Evolutionary conservation across 345 rosid species (phyloP).

Genomic region (Syzygium grande): DNA sequence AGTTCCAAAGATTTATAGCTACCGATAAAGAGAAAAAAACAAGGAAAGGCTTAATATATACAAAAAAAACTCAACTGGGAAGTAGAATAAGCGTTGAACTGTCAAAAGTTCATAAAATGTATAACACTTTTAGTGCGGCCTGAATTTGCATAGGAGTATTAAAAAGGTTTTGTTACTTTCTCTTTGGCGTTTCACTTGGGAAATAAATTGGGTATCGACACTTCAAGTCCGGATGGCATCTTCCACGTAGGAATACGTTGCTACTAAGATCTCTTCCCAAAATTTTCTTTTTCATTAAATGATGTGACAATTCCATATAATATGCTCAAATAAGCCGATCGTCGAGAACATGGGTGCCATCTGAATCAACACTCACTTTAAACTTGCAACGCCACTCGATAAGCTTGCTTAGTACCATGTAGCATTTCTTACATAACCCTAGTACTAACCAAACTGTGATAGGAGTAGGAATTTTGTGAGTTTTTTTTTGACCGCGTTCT

Average conservation of each 20-base stretch:
- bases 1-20: background rate
- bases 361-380: background rate
- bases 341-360: background rate
- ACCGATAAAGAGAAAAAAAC: background rate
- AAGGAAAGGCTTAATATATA: background rate
- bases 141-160: background rate
- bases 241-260: background rate
- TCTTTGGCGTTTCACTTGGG: background rate
- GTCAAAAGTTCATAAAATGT: background rate
- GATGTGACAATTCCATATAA: background rate
- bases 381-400: background rate
- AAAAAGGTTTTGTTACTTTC: background rate
- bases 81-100: background rate
- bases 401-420: background rate
- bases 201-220: background rate
- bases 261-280: background rate
- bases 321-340: background rate
- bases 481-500: background rate
- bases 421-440: background rate
- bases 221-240: background rate
- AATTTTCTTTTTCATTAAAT: background rate
- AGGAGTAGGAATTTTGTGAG: background rate
- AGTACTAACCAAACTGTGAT: background rate
- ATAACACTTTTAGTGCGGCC: background rate
- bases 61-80: background rate